Evolutionary conservation across 169 alveolate species (phyloP).

Genomic region (Cryptosporidium viatorum): DNA sequence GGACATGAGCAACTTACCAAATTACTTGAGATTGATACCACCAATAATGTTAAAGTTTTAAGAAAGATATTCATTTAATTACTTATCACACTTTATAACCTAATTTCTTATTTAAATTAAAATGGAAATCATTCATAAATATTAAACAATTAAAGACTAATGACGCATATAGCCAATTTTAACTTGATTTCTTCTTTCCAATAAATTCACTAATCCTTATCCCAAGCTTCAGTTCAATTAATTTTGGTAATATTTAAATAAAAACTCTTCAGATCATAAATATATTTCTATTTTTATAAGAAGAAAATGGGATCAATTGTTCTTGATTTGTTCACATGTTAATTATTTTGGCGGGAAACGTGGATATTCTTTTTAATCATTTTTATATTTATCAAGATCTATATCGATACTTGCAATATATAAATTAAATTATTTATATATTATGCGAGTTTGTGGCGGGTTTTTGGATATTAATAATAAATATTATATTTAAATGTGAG

Average conservation of each 20-base stretch:
- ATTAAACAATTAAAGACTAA: background rate
- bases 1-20: constrained; percentile 7
- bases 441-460: background rate
- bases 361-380: background rate
- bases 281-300: background rate
- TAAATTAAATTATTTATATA: background rate
- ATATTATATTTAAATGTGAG: background rate
- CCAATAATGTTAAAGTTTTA: background rate
- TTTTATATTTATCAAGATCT: background rate
- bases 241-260: background rate
- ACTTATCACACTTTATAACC: background rate
- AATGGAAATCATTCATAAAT: background rate
- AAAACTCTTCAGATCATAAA: background rate
- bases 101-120: background rate
- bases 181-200: background rate
- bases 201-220: background rate
- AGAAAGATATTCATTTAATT: background rate
- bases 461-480: background rate
- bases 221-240: background rate
- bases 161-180: background rate
- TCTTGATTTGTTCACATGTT: background rate
- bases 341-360: background rate
- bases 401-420: background rate
- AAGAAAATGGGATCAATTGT: background rate
- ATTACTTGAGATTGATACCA: background rate